Base-by-base conservation (phyloP, 352 stramenopile genomes). In the Plasmopara muralis region DNA sequence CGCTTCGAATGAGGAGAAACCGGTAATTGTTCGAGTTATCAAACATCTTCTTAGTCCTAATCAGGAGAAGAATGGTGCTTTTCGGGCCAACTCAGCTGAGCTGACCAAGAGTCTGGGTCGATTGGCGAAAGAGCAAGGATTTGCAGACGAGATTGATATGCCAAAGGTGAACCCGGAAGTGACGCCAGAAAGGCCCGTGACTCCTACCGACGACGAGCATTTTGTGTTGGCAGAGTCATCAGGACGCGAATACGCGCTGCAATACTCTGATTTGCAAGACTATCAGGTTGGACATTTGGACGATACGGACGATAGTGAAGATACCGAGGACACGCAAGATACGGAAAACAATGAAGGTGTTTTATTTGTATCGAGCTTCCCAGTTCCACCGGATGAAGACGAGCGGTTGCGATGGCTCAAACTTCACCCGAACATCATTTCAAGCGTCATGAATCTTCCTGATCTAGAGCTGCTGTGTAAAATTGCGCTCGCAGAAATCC, bases 391-490 rank as follows among this genome's bases (percentile, higher is more conserved):
- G 8, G 66, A 78, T 38, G 77, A 86, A 54, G 42, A 50, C 10
- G 30, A 53, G 16, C 67, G 77, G 2, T 33, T 85, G 39, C 42
- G 68, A 9, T 66, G 52, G 33, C 68, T 85, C 38, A 45, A 71
- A 16, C 43, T 66, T 12, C 51, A 64, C 28, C 62, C 52, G 14
- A 66, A 63, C 13, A 71, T 66, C 38, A 50, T 74, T 18, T 66
- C 57, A 12, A 50, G 66, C 28, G 68, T 86, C 35, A 69, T 58
- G 55, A 59, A 77, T 45, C 60, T 76, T 13, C 66, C 74, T 2
- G 78, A 89, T 42, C 68, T 89, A n/a, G 62, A 72, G n/a, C 50
- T 85, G 38, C 64, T 89, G 34, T 89, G 78, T 47, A 57, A 72
- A 9, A 63, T 89, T 33, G 74, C 73, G 18, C 57, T 62, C 25